Conservation (phyloP, 2,329 filamentous ascomycete genomes). For the Aspergillus fischeri region DNA sequence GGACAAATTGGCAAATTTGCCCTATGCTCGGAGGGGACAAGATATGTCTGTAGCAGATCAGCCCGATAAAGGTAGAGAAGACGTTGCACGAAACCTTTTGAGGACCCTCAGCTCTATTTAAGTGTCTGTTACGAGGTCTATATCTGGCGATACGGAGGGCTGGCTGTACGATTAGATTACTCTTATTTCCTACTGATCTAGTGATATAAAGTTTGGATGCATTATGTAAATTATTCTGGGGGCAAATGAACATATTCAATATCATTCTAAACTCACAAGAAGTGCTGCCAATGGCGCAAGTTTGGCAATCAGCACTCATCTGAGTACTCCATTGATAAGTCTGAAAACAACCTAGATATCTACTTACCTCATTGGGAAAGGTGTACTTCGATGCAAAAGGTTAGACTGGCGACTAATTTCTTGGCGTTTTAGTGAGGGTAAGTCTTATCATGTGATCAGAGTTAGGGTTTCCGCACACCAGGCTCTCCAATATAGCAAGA, state of each 20-base stretch:
- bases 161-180: conserved; percentile 32
- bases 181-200: conserved; percentile 15
- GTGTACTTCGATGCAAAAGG: not conserved
- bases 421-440: conserved; percentile 10
- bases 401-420: not conserved
- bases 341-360: not conserved
- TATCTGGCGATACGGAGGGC: conserved; percentile 8
- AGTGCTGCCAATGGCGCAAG: not conserved
- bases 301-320: not conserved
- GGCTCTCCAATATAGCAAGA: conserved; percentile 10
- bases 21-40: conserved; percentile 7
- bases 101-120: conserved; percentile 23
- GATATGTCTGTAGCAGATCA: conserved; percentile 1
- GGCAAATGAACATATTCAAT: not conserved
- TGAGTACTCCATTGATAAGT: not conserved
- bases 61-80: conserved; percentile 20
- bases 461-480: conserved; percentile 1
- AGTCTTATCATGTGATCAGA: conserved; percentile 11
- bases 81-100: conserved; percentile 30
- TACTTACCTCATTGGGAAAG: not conserved
- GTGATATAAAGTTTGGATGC: conserved; percentile 24
- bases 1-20: conserved; percentile 14
- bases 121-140: conserved; percentile 3
- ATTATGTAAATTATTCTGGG: conserved; percentile 3
- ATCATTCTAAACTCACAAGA: not conserved